These are phyloP conservation scores for Cyathus olla DNA, from an alignment of 1,284 basidiomycete species.

Conservation along the genomic window DNA sequence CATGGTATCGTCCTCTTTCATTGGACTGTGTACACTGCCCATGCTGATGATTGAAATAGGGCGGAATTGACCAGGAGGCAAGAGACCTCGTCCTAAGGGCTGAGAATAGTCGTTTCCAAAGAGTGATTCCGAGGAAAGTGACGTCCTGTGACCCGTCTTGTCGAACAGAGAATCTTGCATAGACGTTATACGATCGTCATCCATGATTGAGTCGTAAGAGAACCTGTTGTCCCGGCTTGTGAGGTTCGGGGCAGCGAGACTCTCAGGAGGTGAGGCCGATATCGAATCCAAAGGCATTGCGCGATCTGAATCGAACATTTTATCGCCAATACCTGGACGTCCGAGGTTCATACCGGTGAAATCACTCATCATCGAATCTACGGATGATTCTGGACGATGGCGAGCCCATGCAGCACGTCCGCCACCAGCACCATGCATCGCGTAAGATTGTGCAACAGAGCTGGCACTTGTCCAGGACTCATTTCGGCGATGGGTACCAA, in stretches of 20 bases:
- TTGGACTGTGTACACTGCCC: slow-evolving; percentile 59
- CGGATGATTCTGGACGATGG: slow-evolving; percentile 69
- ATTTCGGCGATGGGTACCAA: slow-evolving; percentile 55
- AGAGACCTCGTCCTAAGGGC: slow-evolving; percentile 39
- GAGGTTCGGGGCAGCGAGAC: slow-evolving; percentile 23
- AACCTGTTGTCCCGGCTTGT: slow-evolving; percentile 32
- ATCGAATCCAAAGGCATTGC: slow-evolving; percentile 74
- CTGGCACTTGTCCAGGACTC: slow-evolving; percentile 65
- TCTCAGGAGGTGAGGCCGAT: slow-evolving; percentile 68
- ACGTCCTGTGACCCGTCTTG: slow-evolving; percentile 63
- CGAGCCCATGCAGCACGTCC: slow-evolving; percentile 72
- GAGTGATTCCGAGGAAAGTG: slow-evolving; percentile 69
- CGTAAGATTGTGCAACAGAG: slow-evolving; percentile 65
- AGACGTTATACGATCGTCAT: slow-evolving; percentile 53
- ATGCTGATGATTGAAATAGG: slow-evolving; percentile 74
- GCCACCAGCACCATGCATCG: slow-evolving; percentile 59
- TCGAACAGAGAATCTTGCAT: slow-evolving; percentile 76
- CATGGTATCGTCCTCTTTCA: slow-evolving; percentile 83
- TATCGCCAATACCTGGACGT: slow-evolving; percentile 85
- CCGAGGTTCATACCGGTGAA: slow-evolving; percentile 67
- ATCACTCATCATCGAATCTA: slow-evolving; percentile 76
- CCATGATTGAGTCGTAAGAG: slow-evolving; percentile 74
- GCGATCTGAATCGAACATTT: slow-evolving; percentile 84
- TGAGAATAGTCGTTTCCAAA: slow-evolving; percentile 66
- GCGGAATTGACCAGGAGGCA: slow-evolving; percentile 58